Conservation (phyloP, 768 basidiomycete genomes). For the Lentinula edodes region DNA sequence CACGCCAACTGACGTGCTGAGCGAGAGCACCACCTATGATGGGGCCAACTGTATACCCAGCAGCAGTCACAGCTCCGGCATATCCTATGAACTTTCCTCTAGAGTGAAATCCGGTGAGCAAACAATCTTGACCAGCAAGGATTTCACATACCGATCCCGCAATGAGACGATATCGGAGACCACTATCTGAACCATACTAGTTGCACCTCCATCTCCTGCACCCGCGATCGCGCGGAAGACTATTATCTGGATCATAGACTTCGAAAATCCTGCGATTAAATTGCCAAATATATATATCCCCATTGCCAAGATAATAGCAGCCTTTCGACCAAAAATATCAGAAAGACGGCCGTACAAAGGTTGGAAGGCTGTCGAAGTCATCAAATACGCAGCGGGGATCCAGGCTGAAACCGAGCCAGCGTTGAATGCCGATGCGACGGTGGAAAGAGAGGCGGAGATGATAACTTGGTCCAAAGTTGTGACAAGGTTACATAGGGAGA, state of each 20-base stretch:
- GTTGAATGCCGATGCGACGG: slow-evolving; percentile 61
- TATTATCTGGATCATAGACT: slow-evolving; percentile 61
- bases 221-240: slow-evolving; percentile 65
- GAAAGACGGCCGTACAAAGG: slow-evolving; percentile 56
- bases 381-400: slow-evolving; percentile 69
- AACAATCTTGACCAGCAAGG: not conserved
- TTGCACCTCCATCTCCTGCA: slow-evolving; percentile 64
- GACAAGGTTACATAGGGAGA: slow-evolving; percentile 56
- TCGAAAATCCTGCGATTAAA: slow-evolving; percentile 58
- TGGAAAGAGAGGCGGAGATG: slow-evolving; percentile 67
- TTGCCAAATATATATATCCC: no score
- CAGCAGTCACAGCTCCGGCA: slow-evolving; percentile 48
- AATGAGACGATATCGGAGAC: slow-evolving; percentile 70
- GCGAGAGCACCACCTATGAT: slow-evolving; percentile 61
- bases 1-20: slow-evolving; percentile 59
- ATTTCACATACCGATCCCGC: slow-evolving; percentile 44
- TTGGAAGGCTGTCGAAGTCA: slow-evolving; percentile 57
- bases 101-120: not conserved
- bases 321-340: slow-evolving; percentile 65
- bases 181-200: slow-evolving; percentile 66
- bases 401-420: slow-evolving; percentile 60
- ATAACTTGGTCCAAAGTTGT: slow-evolving; percentile 51
- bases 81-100: slow-evolving; percentile 79
- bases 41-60: slow-evolving; percentile 64
- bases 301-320: slow-evolving; percentile 42